Base-by-base conservation (phyloP, 2,329 filamentous ascomycete species). In the Fusarium tupiense region DNA sequence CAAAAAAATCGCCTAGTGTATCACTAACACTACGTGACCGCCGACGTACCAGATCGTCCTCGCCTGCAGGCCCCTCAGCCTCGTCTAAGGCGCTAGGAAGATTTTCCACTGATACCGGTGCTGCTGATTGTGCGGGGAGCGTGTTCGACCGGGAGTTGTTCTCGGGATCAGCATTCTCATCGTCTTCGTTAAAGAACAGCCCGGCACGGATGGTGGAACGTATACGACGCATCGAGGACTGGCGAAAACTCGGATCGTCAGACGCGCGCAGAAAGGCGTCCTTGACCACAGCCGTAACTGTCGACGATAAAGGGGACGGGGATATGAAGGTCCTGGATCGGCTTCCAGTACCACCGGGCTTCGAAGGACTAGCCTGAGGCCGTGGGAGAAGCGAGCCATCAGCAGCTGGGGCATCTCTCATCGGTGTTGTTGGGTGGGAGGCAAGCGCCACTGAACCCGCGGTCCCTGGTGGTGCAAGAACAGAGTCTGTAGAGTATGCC, bases 291-390 rank as follows among this genome's bases (percentile, higher is more conserved):
- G 88, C 87, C 24, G 85, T 89, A 43, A 91, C 87, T 4, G 89
- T 90, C 0, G 88, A 90, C 4, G 88, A 89, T 40, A 91, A 84
- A 1, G 89, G 89, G 1, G 89, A 90, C 17, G 89, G 89, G 6
- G 88, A 90, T 69, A 90, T 89, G 43, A 91, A 85, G 5, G 86
- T 84, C 38, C 85, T 86, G 35, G 85, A 69, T 75, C 81, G 71
- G 75, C 80, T 71, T 75, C 66, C 65, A 33, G 63, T 59, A 37
- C 79, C 71, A 26, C 57, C 61, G 68, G 79, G 57, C 74, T 83
- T 77, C 77, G 81, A 63, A 74, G 73, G 66, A 38, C 78, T 78
- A 31, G 75, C 69, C 14, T 74, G 65, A 24, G 79, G 71, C 63
- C 76, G 82, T 56, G 77, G 81, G 63, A 80, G 79, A 24, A 78